Percentiles rank a stretch among this genome's conserved stretches.
Evolutionary conservation across 495 filamentous ascomycete species (phyloP).

Genomic region (Halenospora varia): DNA sequence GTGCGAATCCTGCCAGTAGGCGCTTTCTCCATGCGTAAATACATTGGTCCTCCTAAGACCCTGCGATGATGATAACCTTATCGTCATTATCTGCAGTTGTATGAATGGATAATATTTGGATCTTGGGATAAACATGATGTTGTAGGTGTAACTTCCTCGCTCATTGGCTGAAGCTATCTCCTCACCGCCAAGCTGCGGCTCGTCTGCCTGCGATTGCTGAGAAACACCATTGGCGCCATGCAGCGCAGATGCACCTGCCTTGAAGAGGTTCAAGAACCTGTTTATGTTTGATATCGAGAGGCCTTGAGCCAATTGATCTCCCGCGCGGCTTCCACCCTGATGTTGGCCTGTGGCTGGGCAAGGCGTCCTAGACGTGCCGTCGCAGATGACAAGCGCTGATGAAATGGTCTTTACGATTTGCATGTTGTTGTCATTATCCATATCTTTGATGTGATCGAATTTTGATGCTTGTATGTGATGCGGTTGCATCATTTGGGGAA

Average conservation of each 20-base stretch:
- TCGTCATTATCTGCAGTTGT: background rate
- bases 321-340: background rate
- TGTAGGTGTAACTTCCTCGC: background rate
- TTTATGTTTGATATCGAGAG: too few species aligned
- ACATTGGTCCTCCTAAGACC: background rate
- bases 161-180: background rate
- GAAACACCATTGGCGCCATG: background rate
- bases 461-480: too few species aligned
- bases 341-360: background rate
- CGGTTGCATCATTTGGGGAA: too few species aligned
- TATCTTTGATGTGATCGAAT: too few species aligned
- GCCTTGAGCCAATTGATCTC: background rate
- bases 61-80: background rate
- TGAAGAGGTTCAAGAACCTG: background rate
- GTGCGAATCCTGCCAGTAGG: background rate
- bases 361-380: too few species aligned
- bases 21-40: too few species aligned
- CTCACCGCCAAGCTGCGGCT: background rate
- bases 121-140: background rate
- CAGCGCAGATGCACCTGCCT: background rate
- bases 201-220: background rate
- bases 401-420: too few species aligned
- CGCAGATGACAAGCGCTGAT: too few species aligned
- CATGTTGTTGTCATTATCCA: too few species aligned
- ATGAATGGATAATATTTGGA: background rate